A percentile compares a stretch with the other conserved stretches of the same genome.
Conservation (phyloP, 129 eudicot species). For the Flaveria bidentis region DNA sequence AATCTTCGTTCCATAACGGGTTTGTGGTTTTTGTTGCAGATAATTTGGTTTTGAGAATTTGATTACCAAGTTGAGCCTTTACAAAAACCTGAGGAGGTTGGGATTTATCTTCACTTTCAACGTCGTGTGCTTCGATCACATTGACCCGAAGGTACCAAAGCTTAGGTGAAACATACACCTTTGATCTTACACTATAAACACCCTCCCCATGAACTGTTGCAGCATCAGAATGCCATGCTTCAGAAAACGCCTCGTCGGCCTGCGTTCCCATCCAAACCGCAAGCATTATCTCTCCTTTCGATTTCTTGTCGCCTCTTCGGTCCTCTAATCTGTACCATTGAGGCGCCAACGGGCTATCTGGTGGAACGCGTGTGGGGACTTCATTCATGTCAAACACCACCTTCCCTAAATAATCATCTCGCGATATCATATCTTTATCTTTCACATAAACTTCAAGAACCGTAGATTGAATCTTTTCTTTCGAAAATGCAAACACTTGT, state of each 20-base stretch:
- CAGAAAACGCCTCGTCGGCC: slow-evolving; percentile 96
- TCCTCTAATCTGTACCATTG: slow-evolving; percentile 91
- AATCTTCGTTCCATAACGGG: slow-evolving; percentile 88
- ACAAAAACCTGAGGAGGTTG: slow-evolving; percentile 74
- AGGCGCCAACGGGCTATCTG: slow-evolving; percentile 92
- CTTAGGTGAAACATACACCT: slow-evolving; percentile 89
- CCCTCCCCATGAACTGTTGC: slow-evolving; percentile 82
- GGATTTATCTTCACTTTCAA: slow-evolving; percentile 61
- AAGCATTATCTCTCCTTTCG: slow-evolving; percentile 80
- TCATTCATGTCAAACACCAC: slow-evolving; percentile 86
- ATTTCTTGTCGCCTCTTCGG: slow-evolving; percentile 52
- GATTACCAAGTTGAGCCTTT: slow-evolving; percentile 79
- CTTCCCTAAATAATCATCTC: slow-evolving; percentile 80
- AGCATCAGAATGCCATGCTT: slow-evolving; percentile 96
- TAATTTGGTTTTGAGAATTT: slow-evolving; percentile 61
- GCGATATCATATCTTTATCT: slow-evolving; percentile 67
- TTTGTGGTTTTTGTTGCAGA: slow-evolving; percentile 55
- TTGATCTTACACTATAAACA: slow-evolving; percentile 66
- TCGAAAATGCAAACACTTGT: slow-evolving; percentile 89
- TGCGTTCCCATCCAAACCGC: slow-evolving; percentile 99
- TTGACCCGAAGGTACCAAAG: slow-evolving; percentile 91
- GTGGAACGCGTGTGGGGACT: slow-evolving; percentile 83
- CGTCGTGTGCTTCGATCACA: slow-evolving; percentile 90
- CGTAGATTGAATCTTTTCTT: slow-evolving; percentile 77
- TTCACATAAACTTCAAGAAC: slow-evolving; percentile 71